Evolutionary conservation across 2,329 filamentous ascomycete species (phyloP), one percentile per base, ranked within the genome.

Genomic region (Alternaria ethzedia): DNA sequence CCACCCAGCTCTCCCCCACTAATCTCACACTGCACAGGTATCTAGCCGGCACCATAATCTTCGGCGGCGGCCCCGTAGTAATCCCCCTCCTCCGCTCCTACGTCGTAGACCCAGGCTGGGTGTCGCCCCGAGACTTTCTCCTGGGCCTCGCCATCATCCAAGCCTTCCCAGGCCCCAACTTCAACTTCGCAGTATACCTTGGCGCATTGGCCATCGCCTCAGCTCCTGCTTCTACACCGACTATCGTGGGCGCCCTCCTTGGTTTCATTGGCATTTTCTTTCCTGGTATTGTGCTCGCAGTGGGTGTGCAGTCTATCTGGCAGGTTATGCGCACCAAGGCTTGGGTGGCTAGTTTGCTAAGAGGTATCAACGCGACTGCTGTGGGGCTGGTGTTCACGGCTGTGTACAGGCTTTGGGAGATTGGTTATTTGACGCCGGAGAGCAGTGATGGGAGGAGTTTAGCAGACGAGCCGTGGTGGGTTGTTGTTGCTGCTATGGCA

Each of bases 71-170:
- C 0, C 82, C 82, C 3, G 82, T 83, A 23, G 82, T 83, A 0
- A 83, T 84, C 52, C 82, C 81, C 1, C 74, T 83, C 0, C 74
- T 83, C 0, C 79, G 80, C 54, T 70, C 75, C 11, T 82, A 82
- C 50, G 72, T 92, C 36, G 91, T 92, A 0, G 83, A 85, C 0
- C 88, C 90, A 23, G 88, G 88, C 7, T 93, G 90, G 90, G 90
- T 93, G 0, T 87, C 85, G 0, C 83, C 89, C 0, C 85, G 91
- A 5, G 89, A 93, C 73, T 93, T 93, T 73, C 82, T 93, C 0
- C 87, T 93, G 52, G 91, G 90, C 0, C 85, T 93, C 0, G 91
- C 90, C 8, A 84, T 93, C 57, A 89, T 88, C 17, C 90, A 93
- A 76, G 86, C 89, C 0, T 90, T 93, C 61, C 90, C 91, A 0